phyloP scores from a whole-genome alignment of 2,329 filamentous ascomycete species.

The Arthrobotrys sphaeroides region DNA sequence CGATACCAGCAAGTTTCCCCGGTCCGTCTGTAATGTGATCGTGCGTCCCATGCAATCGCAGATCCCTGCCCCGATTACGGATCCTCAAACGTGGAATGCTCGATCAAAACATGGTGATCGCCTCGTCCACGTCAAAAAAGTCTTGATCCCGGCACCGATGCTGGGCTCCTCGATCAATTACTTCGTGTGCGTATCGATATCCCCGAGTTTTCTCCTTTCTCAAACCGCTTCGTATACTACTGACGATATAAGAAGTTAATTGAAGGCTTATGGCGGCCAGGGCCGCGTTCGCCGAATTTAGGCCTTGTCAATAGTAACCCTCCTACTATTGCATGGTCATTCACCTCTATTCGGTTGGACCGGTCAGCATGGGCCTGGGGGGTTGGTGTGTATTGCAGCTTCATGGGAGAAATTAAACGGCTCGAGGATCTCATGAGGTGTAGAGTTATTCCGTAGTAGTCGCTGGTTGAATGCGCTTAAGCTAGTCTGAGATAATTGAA shows the following conservation, averaged over 20 bases:
- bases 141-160: background rate
- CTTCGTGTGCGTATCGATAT: background rate
- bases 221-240: constrained; percentile 17
- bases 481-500: no score
- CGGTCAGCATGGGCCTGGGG: background rate
- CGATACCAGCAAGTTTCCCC: constrained; percentile 19
- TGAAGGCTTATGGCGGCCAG: background rate
- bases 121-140: background rate
- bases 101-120: constrained; percentile 24
- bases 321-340: constrained; percentile 43
- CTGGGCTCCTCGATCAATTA: background rate
- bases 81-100: constrained; percentile 46
- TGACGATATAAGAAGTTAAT: constrained; percentile 2
- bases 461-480: background rate
- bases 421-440: constrained; percentile 39
- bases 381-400: background rate
- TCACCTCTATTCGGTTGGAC: constrained; percentile 24
- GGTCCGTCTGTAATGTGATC: constrained; percentile 5
- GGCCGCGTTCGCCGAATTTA: constrained; percentile 41
- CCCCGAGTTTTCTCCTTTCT: constrained; percentile 23
- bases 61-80: constrained; percentile 45
- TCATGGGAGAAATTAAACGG: background rate
- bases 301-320: constrained; percentile 30
- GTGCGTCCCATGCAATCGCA: constrained; percentile 34
- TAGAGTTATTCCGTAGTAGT: background rate